These are phyloP conservation scores for Sicyos baderoa DNA, from an alignment of 306 rosid genomes.

Conservation along the genomic window DNA sequence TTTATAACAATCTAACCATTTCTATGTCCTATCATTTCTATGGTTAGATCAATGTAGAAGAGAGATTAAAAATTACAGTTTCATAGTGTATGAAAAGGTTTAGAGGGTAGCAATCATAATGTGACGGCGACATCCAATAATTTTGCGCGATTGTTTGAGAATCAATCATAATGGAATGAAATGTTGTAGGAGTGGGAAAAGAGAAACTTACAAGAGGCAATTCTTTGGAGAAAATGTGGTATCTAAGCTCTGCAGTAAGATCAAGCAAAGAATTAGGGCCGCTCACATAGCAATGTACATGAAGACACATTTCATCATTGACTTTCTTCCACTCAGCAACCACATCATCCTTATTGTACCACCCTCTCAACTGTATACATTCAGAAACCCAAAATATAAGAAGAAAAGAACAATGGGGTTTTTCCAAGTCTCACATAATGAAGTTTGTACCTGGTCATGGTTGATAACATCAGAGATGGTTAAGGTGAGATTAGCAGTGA, in stretches of 20 bases:
- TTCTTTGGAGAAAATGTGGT: conserved; percentile 94
- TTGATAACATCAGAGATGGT: conserved; percentile 84
- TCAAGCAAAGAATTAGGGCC: conserved; percentile 73
- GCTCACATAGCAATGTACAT: conserved; percentile 89
- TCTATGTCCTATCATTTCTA: not conserved
- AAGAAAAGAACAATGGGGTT: not conserved
- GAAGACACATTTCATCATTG: conserved; percentile 73
- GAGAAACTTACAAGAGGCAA: conserved; percentile 67
- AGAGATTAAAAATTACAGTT: not conserved
- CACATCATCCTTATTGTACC: conserved; percentile 92
- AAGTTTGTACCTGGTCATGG: conserved; percentile 64
- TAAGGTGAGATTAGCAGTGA: conserved; percentile 86
- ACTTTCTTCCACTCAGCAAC: conserved; percentile 98
- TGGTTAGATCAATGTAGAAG: not conserved
- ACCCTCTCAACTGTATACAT: conserved; percentile 68
- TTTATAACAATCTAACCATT: not conserved
- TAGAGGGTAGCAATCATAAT: too few species aligned
- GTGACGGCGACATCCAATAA: too few species aligned
- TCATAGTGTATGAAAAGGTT: not conserved
- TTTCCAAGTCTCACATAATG: not conserved
- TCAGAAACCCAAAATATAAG: conserved; percentile 1
- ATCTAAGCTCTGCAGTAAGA: conserved; percentile 77
- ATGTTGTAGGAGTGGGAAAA: not conserved
- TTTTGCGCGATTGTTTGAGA: too few species aligned
- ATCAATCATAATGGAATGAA: not conserved